These are phyloP conservation scores for Yarrowia keelungensis DNA, from an alignment of 805 yeast genomes.

Conservation along the genomic window DNA sequence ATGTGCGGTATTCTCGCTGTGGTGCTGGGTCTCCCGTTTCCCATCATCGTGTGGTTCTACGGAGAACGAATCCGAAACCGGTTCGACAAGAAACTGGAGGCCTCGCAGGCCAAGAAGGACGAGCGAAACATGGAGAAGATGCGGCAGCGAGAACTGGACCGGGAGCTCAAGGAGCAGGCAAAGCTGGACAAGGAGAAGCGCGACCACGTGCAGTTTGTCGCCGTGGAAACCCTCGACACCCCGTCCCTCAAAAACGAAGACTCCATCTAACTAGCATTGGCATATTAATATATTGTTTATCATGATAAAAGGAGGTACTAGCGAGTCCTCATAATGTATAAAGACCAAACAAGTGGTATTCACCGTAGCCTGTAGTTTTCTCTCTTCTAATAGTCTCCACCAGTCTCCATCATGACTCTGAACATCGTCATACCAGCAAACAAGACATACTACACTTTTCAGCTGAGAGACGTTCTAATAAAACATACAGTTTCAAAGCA, in stretches of 20 bases:
- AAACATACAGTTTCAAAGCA: too few relatives aligned
- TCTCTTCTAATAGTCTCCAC: too few relatives aligned
- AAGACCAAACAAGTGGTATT: too few relatives aligned
- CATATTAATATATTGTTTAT: conserved; percentile 9
- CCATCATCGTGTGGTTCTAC: conserved; percentile 60
- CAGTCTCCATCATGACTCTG: too few relatives aligned
- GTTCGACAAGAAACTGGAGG: conserved; percentile 61
- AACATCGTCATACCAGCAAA: too few relatives aligned
- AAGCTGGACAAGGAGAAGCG: conserved; percentile 5
- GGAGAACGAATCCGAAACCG: conserved; percentile 67
- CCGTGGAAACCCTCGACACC: conserved; percentile 6
- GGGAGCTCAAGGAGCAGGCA: conserved; percentile 22
- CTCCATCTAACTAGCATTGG: conserved; percentile 20
- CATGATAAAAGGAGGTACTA: too few relatives aligned
- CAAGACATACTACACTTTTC: too few relatives aligned
- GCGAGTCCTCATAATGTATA: too few relatives aligned
- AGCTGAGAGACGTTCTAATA: too few relatives aligned
- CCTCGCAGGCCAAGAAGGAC: conserved; percentile 57
- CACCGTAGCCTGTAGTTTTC: too few relatives aligned
- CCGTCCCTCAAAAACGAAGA: neutral
- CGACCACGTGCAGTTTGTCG: conserved; percentile 1
- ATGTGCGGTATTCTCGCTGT: conserved; percentile 65
- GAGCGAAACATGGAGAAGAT: conserved; percentile 52
- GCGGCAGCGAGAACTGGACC: conserved; percentile 12
- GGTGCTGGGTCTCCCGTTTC: conserved; percentile 68